These are phyloP conservation scores for Dactylellina parvicollis DNA, from an alignment of 2,329 filamentous ascomycete genomes.

Conservation along the genomic window DNA sequence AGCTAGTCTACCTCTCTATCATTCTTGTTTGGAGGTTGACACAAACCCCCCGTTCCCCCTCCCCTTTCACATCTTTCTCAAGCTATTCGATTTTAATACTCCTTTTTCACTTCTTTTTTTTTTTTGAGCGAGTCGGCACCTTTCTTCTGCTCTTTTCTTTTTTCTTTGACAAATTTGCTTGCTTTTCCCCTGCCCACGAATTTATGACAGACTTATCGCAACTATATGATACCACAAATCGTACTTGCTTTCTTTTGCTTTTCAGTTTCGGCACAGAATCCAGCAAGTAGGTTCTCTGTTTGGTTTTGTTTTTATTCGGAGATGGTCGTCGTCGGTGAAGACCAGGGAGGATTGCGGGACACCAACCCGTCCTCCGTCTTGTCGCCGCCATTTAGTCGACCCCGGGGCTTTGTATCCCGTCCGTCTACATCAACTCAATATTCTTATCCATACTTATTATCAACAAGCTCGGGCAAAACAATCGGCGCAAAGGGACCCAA, in stretches of 20 bases:
- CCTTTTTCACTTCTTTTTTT: neutral
- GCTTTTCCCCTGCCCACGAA: conserved; percentile 45
- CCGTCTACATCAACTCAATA: conserved; percentile 8
- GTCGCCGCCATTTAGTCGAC: neutral
- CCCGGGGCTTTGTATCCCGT: neutral
- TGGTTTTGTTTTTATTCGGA: conserved; percentile 11
- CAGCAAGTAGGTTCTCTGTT: conserved; percentile 20
- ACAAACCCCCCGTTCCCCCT: conserved; percentile 1
- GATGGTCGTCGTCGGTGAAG: neutral
- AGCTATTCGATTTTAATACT: conserved; percentile 32
- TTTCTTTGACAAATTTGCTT: conserved; percentile 22
- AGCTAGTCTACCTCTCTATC: conserved; percentile 37
- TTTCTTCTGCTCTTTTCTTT: neutral
- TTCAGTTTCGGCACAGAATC: conserved; percentile 25
- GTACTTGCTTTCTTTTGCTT: conserved; percentile 18
- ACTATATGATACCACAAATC: conserved; percentile 54
- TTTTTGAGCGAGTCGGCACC: conserved; percentile 32
- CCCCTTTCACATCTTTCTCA: conserved; percentile 1
- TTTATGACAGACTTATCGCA: conserved; percentile 50
- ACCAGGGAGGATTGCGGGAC: neutral
- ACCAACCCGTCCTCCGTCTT: neutral
- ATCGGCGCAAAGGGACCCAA: conserved; percentile 47
- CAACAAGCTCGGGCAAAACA: conserved; percentile 47
- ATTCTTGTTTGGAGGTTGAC: conserved; percentile 37
- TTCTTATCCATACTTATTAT: conserved; percentile 20